Evolutionary conservation across 768 basidiomycete species (phyloP), one percentile per base, ranked within the genome.

Genomic region (Termitomyces sp.): DNA sequence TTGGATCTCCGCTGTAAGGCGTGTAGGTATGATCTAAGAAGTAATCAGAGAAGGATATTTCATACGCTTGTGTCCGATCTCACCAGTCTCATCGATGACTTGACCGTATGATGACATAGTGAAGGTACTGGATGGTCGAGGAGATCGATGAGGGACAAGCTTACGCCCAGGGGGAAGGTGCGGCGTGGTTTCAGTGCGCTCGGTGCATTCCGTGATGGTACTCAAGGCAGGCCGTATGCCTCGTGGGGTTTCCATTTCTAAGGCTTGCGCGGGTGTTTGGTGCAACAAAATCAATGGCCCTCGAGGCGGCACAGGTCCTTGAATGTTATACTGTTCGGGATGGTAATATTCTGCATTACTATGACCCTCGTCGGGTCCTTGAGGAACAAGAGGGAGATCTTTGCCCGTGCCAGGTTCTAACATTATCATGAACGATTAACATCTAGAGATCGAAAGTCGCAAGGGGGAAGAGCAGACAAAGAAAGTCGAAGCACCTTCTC

Each of bases 181-280:
- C 16, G 78, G 76, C 15, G 83, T 81, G 37, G 77, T 74, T 61
- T 85, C 87, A 37, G 88, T 85, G 36, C 77, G 77, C 67, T 91
- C 89, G 16, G 87, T 86, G 48, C 69, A 72, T 71, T 91, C 89
- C 24, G 81, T 77, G 59, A 91, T 91, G 4, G 85, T 87, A 59
- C 82, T 87, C 59, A 89, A 72, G 55, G 74, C 75, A 34, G 75
- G 71, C 41, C 68, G 72, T 15, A 68, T 60, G 2, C 59, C 56
- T 27, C 59, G 63, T 13, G 70, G 71, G 11, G 72, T 67, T 33
- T 66, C 70, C 44, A 67, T 61, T 42, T 73, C 70, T 46, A 74
- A 73, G 54, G 72, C 66, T 54, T 75, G 72, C 37, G 65, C 58
- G 30, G 69, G 53, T 18, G 50, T 63, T 50, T 73, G 75, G 55